Base-by-base conservation (phyloP, 345 rosid genomes). In the Gossypium ekmanianum region DNA sequence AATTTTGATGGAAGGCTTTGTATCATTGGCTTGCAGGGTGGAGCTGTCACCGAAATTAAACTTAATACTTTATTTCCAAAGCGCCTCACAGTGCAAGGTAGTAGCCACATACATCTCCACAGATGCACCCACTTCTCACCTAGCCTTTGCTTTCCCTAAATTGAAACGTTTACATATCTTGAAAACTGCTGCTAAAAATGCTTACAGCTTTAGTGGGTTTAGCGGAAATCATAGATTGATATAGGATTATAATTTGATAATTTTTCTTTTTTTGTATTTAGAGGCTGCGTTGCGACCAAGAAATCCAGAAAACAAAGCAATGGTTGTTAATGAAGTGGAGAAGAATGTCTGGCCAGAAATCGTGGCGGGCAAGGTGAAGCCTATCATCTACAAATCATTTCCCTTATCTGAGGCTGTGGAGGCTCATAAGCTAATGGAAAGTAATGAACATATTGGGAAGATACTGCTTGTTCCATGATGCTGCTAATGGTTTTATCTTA, bases 21-120 rank as follows among this genome's bases (percentile, higher is more conserved):
- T 76, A 78, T 94, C 55, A 86, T 94, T 52, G 98, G 97, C 29
- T 24, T 64, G 72, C 87, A 84, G 87, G 85, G 93, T 71, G 97
- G 98, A 76, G 79, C 82, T 2, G 80, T 75, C 22, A 80, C 97
- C 0, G 88, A 92, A 79, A 74, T 88, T 64, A 88, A 88, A 72
- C 76, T 92, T 8, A 71, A 71, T 41, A 75, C 87, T 55, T 56
- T 92, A 71, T 85, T 88, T 26, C 84, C 92, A 9, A 92, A 83
- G 80, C 94, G 97, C 63, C 87, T 87, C 81, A 89, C 96, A 2
- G 91, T 94, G 76, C 94, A 90, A 92, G 98, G 98, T 94, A 84
- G 9, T 43, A 22, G 13, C 2, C 11, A 67, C 41, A 34, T 34
- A 34, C 41, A 34, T 34, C 41, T 34, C 41, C 41, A 34, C 41